Evolutionary conservation across 192 early-diverging fungal genomes (phyloP), one percentile per base, ranked within the genome.

Genomic region (Chytriomyces sp.): DNA sequence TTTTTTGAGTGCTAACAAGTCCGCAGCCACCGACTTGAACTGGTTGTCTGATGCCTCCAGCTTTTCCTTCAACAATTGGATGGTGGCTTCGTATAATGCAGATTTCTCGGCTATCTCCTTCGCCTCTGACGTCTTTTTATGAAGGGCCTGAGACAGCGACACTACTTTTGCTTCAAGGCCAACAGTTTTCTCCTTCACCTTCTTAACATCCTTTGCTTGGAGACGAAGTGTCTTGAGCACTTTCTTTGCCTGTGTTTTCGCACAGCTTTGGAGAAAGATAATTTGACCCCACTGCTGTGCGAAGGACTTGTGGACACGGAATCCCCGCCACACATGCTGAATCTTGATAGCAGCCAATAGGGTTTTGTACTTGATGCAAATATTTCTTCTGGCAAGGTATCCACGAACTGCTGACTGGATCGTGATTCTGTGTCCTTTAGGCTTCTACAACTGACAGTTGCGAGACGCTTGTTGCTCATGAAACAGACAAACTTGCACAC

Each of bases 101-200:
- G 88, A 76, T 58, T 84, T 79, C 58, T 84, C 83, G 36, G 78
- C 75, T 54, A 87, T 74, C 10, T 54, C 61, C 39, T 84, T 85
- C 73, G 88, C 85, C 74, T 91, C 91, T 60, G 90, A 81, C 64
- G 85, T 81, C 72, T 86, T 84, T 54, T 78, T 73, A 26, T 83
- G 84, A 55, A 94, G 77, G 28, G 79, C 78, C 66, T 93, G 92
- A 33, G 94, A 95, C 64, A 98, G 85, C 72, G 93, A 91, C 73
- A 96, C 86, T 52, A 98, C 92, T 82, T 94, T 96, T 81, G 88
- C 89, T 76, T 98, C 96, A 1, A 98, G 78, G 77, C 90, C 89
- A 74, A 93, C 92, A 5, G 93, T 92, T 25, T 91, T 86, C 70
- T 96, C 91, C 81, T 96, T 93, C 72, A 94, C 88, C 64, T 94